A percentile compares a stretch with the other conserved stretches of the same genome.
These are phyloP conservation scores for Knufia fluminis DNA, from an alignment of 2,329 filamentous ascomycete genomes.

Conservation along the genomic window DNA sequence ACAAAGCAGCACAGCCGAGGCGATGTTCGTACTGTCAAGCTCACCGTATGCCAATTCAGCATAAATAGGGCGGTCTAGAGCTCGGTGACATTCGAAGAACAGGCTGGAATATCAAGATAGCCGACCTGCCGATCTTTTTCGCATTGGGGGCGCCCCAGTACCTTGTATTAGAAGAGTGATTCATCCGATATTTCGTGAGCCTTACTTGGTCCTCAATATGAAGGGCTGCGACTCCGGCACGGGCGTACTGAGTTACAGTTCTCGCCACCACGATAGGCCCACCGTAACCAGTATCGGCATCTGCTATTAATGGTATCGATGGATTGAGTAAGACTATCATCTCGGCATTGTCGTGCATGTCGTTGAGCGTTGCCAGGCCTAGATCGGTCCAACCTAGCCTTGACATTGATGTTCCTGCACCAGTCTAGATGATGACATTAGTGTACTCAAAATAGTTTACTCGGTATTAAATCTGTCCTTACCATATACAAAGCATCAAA, in stretches of 20 bases:
- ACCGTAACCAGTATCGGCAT: slow-evolving; percentile 46
- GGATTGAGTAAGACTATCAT: slow-evolving; percentile 46
- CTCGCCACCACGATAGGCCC: slow-evolving; percentile 41
- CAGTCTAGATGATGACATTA: slow-evolving; percentile 27
- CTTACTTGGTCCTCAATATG: slow-evolving; percentile 48
- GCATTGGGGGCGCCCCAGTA: too few species aligned
- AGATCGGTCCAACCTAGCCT: slow-evolving; percentile 42
- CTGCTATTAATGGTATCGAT: slow-evolving; percentile 42
- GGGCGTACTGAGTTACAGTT: slow-evolving; percentile 42
- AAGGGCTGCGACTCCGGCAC: slow-evolving; percentile 46
- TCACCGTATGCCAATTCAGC: too few species aligned
- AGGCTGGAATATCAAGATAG: too few species aligned
- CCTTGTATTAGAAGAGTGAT: too few species aligned
- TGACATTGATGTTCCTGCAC: slow-evolving; percentile 42
- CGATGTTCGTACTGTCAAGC: too few species aligned
- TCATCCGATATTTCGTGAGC: too few species aligned
- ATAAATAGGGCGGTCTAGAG: too few species aligned
- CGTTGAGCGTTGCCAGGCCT: slow-evolving; percentile 42
- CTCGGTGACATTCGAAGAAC: too few species aligned
- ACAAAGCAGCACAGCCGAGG: too few species aligned
- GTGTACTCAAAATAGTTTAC: neutral
- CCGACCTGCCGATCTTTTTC: too few species aligned
- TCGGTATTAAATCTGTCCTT: neutral
- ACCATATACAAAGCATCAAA: slow-evolving; percentile 44
- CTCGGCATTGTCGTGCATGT: slow-evolving; percentile 45